These are phyloP conservation scores for Monilinia laxa DNA, from an alignment of 2,329 filamentous ascomycete genomes.

Conservation along the genomic window DNA sequence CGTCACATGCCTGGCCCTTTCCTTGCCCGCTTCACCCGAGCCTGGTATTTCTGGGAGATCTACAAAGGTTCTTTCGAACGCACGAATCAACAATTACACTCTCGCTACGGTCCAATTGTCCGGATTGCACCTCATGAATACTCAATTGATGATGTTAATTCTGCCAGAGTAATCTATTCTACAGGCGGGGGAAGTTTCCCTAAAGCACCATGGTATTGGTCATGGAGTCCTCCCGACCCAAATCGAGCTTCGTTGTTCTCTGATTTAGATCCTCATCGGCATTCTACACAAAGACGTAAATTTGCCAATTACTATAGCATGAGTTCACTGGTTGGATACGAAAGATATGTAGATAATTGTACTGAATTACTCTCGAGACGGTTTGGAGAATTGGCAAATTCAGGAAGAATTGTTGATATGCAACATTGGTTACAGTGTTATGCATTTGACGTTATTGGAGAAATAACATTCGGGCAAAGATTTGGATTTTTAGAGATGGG, in stretches of 20 bases:
- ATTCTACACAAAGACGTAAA: constrained; percentile 43
- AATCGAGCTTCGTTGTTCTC: constrained; percentile 38
- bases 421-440: constrained; percentile 49
- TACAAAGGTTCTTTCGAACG: constrained; percentile 28
- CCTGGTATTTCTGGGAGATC: constrained; percentile 45
- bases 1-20: constrained; percentile 48
- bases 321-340: constrained; percentile 50
- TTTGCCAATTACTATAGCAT: constrained; percentile 50
- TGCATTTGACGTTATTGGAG: constrained; percentile 53
- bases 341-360: constrained; percentile 51
- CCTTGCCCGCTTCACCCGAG: constrained; percentile 45
- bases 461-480: constrained; percentile 46
- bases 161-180: constrained; percentile 46
- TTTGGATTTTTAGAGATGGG: constrained; percentile 50
- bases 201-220: constrained; percentile 31
- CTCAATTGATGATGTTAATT: constrained; percentile 46
- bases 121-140: constrained; percentile 52
- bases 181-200: constrained; percentile 38
- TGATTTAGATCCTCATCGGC: constrained; percentile 42
- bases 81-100: constrained; percentile 41
- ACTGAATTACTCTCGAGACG: constrained; percentile 44
- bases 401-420: constrained; percentile 42
- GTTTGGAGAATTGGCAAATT: constrained; percentile 43
- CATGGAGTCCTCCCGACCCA: constrained; percentile 33
- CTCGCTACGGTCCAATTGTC: constrained; percentile 49